Evolutionary conservation across 108 stramenopile species (phyloP), one percentile per base, ranked within the genome.

Genomic region (Skeletonema costatum): DNA sequence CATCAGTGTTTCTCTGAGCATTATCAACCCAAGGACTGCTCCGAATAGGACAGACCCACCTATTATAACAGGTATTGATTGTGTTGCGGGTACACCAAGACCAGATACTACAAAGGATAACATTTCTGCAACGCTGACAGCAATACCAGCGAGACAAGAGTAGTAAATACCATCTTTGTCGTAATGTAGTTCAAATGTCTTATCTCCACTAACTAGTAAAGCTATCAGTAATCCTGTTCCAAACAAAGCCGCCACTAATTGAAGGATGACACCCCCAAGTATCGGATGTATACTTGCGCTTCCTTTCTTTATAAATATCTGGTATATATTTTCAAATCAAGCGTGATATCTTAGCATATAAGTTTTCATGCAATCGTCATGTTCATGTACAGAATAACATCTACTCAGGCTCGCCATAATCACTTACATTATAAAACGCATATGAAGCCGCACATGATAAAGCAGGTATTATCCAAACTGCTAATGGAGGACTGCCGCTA

Each of bases 301-400:
- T 38, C 87, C 90, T 69, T 92, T 88, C 63, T 92, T 92, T 74
- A 92, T 92, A 62, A 88, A 92, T 41, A 91, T 88, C 70, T 71
- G 66, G 32, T 25, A 2, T 36, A 32, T 36, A n/a, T n/a, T 8
- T 16, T 36, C 46, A 7, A 38, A 66, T 25, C 25, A 25, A 25
- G 25, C 25, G 25, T 25, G 25, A 25, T 17, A 5, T 42, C 13
- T 39, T 16, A 35, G 64, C 41, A 10, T 3, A 38, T 17, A 35
- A 38, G 64, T 35, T 4, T 41, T 16, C 25, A 25, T 25, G 25
- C 25, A 25, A 25, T 25, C 25, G 11, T 14, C 12, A 32, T 39
- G 17, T 10, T 38, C 25, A 41, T 39, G 4, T 14, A 41, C 13
- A 39, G 33, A 11, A 21, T n/a, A 4, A 4, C 44, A 30, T 42